These are phyloP conservation scores for Phytophthora sp. DNA, from an alignment of 352 stramenopile species.

Conservation along the genomic window DNA sequence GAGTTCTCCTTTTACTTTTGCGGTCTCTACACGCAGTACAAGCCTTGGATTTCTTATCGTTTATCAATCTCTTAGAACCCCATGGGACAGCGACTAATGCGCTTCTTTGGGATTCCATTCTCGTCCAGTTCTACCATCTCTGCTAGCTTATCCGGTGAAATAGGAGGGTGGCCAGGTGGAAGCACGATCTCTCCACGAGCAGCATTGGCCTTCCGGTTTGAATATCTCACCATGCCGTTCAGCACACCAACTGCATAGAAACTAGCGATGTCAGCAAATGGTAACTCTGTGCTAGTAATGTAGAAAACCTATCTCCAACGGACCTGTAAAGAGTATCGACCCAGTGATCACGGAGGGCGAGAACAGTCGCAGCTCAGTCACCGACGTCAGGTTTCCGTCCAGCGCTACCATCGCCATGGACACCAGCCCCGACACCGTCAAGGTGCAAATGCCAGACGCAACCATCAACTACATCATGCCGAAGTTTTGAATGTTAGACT, in stretches of 20 bases:
- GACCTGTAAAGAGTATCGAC: conserved; percentile 60
- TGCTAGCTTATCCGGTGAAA: conserved; percentile 43
- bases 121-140: conserved; percentile 48
- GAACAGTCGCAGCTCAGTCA: conserved; percentile 71
- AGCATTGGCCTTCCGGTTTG: conserved; percentile 40
- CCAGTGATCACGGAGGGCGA: conserved; percentile 67
- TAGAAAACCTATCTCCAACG: too few species aligned
- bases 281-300: too few species aligned
- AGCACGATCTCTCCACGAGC: conserved; percentile 43
- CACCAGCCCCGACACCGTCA: conserved; percentile 60
- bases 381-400: conserved; percentile 50
- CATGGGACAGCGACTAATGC: conserved; percentile 65
- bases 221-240: conserved; percentile 54
- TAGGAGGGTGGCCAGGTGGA: conserved; percentile 43
- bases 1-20: background rate
- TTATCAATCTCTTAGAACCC: conserved; percentile 42
- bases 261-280: background rate
- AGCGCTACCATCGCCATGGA: conserved; percentile 55
- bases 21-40: background rate
- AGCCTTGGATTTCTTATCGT: background rate
- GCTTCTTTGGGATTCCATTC: conserved; percentile 54
- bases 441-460: conserved; percentile 50
- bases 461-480: conserved; percentile 30
- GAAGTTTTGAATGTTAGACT: background rate
- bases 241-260: conserved; percentile 43